A percentile compares a stretch with the other conserved stretches of the same genome.
phyloP scores from a whole-genome alignment of 345 rosid genomes.

The Erodium maritimum region DNA sequence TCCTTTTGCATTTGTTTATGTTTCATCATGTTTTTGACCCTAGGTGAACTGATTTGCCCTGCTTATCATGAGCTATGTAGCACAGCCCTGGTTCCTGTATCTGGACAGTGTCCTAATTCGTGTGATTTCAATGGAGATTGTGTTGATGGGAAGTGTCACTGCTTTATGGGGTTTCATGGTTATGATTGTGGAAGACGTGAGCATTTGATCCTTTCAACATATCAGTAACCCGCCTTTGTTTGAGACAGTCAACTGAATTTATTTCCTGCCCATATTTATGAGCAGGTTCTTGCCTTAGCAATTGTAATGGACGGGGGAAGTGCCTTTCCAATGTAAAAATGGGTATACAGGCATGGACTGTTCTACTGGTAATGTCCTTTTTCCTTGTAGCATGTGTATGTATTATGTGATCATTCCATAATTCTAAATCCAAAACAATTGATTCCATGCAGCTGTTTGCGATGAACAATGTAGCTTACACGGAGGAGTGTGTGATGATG shows the following conservation, averaged over 20 bases:
- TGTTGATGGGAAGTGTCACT: constrained; percentile 69
- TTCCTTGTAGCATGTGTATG: not conserved
- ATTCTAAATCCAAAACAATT: no score
- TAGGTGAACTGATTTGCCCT: constrained; percentile 89
- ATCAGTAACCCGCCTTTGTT: not conserved
- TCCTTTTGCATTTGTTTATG: constrained; percentile 4
- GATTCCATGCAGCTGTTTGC: constrained; percentile 65
- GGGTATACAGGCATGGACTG: constrained; percentile 91
- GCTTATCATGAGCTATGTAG: constrained; percentile 85
- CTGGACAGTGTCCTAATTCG: constrained; percentile 70
- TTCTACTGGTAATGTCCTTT: constrained; percentile 60
- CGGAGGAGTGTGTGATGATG: constrained; percentile 99
- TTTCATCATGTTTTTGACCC: constrained; percentile 15
- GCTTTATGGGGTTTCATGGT: constrained; percentile 86
- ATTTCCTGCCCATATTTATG: constrained; percentile 4
- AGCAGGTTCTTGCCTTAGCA: constrained; percentile 77
- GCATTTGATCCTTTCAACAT: constrained; percentile 13
- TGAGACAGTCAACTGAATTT: not conserved
- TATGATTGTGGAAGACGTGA: constrained; percentile 81
- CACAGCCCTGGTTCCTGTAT: constrained; percentile 31
- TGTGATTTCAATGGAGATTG: constrained; percentile 93
- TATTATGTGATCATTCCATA: no score
- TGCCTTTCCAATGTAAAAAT: constrained; percentile 62
- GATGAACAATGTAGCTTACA: constrained; percentile 98
- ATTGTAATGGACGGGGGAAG: constrained; percentile 70